Percentiles rank a stretch among this genome's conserved stretches.
Evolutionary conservation across 257 asterid genomes (phyloP).

Genomic region (Solanum neorickii): DNA sequence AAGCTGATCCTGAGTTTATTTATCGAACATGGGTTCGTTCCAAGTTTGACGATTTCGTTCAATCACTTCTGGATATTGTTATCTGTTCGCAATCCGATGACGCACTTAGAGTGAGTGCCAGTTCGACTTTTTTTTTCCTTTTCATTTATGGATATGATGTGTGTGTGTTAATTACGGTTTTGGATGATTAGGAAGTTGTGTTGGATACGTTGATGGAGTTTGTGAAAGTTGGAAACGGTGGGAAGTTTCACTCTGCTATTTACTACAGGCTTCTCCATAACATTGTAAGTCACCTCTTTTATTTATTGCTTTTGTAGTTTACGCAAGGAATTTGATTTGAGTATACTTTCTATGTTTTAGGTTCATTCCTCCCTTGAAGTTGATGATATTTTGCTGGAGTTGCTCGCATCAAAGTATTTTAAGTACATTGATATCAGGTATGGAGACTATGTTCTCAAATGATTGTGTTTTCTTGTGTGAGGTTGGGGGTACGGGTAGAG

Average conservation of each 20-base stretch:
- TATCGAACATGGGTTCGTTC: conserved; percentile 7
- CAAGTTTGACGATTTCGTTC: conserved; percentile 9
- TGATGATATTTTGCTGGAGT: conserved; percentile 45
- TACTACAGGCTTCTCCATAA: conserved; percentile 60
- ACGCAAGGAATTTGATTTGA: neutral
- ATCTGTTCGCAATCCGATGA: neutral
- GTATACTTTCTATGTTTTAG: conserved; percentile 15
- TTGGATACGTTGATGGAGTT: conserved; percentile 80
- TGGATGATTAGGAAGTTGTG: conserved; percentile 48
- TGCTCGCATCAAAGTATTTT: conserved; percentile 62
- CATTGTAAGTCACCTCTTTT: conserved; percentile 31
- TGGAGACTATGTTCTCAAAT: conserved; percentile 1
- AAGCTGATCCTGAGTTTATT: conserved; percentile 2
- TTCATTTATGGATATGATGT: neutral
- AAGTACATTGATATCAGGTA: conserved; percentile 76
- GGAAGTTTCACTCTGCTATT: conserved; percentile 65
- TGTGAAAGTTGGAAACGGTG: conserved; percentile 73
- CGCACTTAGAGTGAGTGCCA: neutral
- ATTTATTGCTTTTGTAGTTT: neutral
- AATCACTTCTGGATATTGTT: neutral
- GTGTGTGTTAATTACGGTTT: neutral
- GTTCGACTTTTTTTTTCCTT: neutral
- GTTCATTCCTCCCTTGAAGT: conserved; percentile 35
- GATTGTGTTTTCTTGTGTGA: neutral
- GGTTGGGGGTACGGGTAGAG: neutral